Conservation (phyloP, 1,284 basidiomycete species). For the Ustilago cynodontis region DNA sequence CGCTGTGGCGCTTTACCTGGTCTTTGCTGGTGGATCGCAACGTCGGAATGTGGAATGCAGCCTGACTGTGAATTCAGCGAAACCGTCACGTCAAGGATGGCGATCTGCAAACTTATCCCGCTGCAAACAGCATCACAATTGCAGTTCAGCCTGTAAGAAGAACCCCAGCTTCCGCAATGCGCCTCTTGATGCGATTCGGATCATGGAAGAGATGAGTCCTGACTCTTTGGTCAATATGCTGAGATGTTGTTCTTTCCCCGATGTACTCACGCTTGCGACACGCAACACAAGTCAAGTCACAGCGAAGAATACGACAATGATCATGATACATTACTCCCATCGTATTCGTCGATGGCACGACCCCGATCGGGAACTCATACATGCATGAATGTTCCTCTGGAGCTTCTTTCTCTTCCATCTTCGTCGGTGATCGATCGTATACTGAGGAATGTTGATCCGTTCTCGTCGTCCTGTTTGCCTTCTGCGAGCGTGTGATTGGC, state of each 20-base stretch:
- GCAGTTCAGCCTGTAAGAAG: neutral
- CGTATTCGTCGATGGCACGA: too few relatives aligned
- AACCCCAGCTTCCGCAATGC: neutral
- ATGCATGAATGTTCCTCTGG: neutral
- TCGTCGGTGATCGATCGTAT: constrained; percentile 3
- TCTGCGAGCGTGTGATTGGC: neutral
- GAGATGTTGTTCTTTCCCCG: neutral
- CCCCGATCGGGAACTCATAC: neutral
- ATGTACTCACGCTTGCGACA: neutral
- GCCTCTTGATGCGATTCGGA: neutral
- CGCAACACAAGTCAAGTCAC: too few relatives aligned
- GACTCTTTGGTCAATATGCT: neutral
- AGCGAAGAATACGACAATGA: too few relatives aligned
- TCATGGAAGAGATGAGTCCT: constrained; percentile 10
- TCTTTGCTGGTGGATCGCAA: constrained; percentile 9
- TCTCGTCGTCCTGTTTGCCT: neutral
- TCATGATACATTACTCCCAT: too few relatives aligned
- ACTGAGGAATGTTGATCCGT: neutral
- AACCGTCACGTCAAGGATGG: constrained; percentile 12
- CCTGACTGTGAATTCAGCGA: neutral
- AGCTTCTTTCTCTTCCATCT: neutral
- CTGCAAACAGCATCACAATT: neutral
- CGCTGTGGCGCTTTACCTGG: constrained; percentile 8
- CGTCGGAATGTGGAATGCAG: constrained; percentile 35
- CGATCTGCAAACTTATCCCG: neutral